Evolutionary conservation across 75 land plant genomes (phyloP), one percentile per base, ranked within the genome.

Genomic region (Pinus tabuliformis): DNA sequence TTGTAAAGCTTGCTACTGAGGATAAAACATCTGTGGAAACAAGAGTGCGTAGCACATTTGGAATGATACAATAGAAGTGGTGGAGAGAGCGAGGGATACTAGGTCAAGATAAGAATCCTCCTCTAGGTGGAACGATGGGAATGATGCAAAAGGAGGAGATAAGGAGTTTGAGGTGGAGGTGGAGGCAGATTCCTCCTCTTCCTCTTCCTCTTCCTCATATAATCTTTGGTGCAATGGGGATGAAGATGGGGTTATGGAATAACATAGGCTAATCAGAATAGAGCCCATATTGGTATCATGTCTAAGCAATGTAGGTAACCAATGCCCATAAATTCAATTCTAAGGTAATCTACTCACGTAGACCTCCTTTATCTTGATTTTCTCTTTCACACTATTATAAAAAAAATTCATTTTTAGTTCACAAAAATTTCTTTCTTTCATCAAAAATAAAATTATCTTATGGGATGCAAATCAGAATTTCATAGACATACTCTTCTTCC

Each of bases 11-110:
- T 76, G 93, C 90, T 28, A 87, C 90, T 3, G 91, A 89, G 70
- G 91, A 86, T 59, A 86, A 94, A 66, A 75, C 81, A 28, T 89
- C 94, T 9, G 77, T 93, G 78, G 87, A 87, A 80, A 91, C 96
- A 4, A 70, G 87, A 39, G 75, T 93, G 72, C 93, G 93, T 9
- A 93, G 96, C 18, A 93, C 94, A 57, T 89, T 93, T 86, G 96
- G 96, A 6, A 26, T 26, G 26, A 26, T 26, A 26, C 26, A 26
- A 26, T 26, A 26, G 26, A 26, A 26, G 0, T 26, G 26, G 0
- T 26, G 26, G 26, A 26, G 26, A 26, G 26, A 26, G 26, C 26
- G 0, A 26, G 26, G 26, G 26, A 26, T 26, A 26, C 26, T 26
- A 26, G 26, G 26, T 26, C 26, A 26, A 26, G 26, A 26, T 0